Percentiles rank a stretch among this genome's conserved stretches.
Evolutionary conservation across 1,284 basidiomycete species (phyloP).

Genomic region (Apiotrichum veenhuisii): DNA sequence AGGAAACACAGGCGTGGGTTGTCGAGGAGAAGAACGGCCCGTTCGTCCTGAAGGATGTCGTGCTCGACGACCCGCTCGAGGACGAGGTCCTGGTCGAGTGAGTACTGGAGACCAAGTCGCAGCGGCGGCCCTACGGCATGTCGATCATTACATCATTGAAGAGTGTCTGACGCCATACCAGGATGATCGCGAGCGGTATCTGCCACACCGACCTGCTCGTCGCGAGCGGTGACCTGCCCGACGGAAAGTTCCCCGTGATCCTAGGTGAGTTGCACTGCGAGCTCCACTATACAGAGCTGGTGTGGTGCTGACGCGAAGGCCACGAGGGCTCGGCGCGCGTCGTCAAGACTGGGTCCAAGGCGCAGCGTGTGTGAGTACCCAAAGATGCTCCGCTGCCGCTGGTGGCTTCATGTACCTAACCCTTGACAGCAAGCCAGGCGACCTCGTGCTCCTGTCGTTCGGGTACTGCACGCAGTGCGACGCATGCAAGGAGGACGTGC

Average conservation of each 20-base stretch:
- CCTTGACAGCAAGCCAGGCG: not conserved
- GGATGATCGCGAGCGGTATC: slow-evolving; percentile 1
- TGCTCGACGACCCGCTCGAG: not conserved
- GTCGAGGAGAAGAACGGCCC: not conserved
- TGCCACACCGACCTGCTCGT: not conserved
- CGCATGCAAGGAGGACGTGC: not conserved
- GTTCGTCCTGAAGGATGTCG: not conserved
- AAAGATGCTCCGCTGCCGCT: not conserved
- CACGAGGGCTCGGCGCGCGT: not conserved
- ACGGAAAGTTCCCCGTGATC: not conserved
- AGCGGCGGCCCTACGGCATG: too few relatives aligned
- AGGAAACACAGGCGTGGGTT: slow-evolving; percentile 1
- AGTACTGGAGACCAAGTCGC: too few relatives aligned
- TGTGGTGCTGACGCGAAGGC: not conserved
- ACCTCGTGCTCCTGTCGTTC: not conserved
- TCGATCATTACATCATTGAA: too few relatives aligned
- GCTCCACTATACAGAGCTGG: too few relatives aligned
- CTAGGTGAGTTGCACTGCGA: not conserved
- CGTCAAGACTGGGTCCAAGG: not conserved
- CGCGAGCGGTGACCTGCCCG: not conserved
- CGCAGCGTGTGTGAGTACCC: not conserved
- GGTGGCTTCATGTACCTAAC: not conserved
- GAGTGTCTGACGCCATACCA: not conserved
- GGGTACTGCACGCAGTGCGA: not conserved
- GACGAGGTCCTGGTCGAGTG: slow-evolving; percentile 1